Conservation (phyloP, 176 grass and related monocot genomes). For the Oryza officinalis region DNA sequence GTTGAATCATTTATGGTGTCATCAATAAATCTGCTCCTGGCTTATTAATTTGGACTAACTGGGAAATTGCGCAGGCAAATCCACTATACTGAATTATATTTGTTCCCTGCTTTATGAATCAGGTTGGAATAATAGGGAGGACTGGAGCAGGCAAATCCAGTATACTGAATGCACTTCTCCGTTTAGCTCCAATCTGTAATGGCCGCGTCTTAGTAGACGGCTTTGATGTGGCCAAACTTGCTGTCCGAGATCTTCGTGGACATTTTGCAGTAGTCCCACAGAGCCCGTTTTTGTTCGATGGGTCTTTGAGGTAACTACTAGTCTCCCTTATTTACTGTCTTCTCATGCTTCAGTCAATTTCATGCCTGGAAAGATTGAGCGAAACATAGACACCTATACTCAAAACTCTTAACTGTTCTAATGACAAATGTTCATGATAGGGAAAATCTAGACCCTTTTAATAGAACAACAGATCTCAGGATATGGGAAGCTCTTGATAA, state of each 20-base stretch:
- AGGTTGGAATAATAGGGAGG: constrained; percentile 97
- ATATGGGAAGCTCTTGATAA: constrained; percentile 96
- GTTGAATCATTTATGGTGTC: not conserved
- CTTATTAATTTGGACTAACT: constrained; percentile 81
- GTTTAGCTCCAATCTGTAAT: constrained; percentile 66
- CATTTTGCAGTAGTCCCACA: constrained; percentile 89
- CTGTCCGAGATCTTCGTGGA: constrained; percentile 67
- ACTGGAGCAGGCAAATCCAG: constrained; percentile 98
- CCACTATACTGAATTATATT: constrained; percentile 88
- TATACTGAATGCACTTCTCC: constrained; percentile 88
- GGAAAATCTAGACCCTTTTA: constrained; percentile 90
- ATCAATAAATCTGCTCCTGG: constrained; percentile 5
- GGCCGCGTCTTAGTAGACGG: constrained; percentile 79
- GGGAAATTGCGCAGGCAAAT: constrained; percentile 87
- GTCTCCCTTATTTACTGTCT: constrained; percentile 25
- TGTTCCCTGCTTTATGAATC: constrained; percentile 28
- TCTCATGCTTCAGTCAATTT: constrained; percentile 7
- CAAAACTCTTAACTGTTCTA: constrained; percentile 10
- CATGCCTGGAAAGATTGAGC: not conserved
- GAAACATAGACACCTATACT: not conserved
- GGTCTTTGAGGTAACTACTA: constrained; percentile 69
- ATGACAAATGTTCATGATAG: constrained; percentile 33
- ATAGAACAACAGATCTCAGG: constrained; percentile 52
- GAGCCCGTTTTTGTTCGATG: constrained; percentile 88
- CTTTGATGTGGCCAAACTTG: constrained; percentile 65